A percentile compares a stretch with the other conserved stretches of the same genome.
These are phyloP conservation scores for Scutellaria baicalensis DNA, from an alignment of 257 asterid genomes.

Conservation along the genomic window DNA sequence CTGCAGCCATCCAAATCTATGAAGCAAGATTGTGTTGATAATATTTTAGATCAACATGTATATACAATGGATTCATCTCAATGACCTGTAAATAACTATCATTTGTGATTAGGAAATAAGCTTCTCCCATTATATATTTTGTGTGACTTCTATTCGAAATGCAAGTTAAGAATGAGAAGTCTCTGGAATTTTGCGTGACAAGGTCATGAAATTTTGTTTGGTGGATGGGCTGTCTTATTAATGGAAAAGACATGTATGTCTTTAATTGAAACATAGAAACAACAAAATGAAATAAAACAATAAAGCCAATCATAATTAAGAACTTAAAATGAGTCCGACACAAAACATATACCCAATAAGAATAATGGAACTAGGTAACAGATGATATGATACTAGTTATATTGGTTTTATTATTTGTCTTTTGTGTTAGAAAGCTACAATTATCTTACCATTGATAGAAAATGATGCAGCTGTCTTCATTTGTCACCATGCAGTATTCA, in stretches of 20 bases:
- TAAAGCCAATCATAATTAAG: neutral
- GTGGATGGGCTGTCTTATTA: no score
- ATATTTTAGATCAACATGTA: neutral
- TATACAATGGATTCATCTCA: neutral
- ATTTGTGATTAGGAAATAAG: neutral
- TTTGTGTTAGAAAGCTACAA: slow-evolving; percentile 5
- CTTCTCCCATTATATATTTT: neutral
- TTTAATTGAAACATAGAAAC: neutral
- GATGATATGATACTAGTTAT: neutral
- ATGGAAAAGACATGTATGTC: neutral
- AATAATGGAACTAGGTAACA: neutral
- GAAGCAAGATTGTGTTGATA: neutral
- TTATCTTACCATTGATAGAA: neutral
- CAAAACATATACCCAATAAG: neutral
- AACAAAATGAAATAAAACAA: neutral
- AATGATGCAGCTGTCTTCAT: neutral
- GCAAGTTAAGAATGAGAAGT: neutral
- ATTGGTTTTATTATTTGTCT: neutral
- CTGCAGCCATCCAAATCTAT: neutral
- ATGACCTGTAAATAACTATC: neutral
- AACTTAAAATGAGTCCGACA: neutral
- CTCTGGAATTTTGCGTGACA: neutral
- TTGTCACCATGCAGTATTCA: slow-evolving; percentile 9
- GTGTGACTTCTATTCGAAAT: neutral
- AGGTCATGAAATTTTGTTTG: no score